Evolutionary conservation across 305 asterid genomes (phyloP).

Genomic region (Plantago coronopus): DNA sequence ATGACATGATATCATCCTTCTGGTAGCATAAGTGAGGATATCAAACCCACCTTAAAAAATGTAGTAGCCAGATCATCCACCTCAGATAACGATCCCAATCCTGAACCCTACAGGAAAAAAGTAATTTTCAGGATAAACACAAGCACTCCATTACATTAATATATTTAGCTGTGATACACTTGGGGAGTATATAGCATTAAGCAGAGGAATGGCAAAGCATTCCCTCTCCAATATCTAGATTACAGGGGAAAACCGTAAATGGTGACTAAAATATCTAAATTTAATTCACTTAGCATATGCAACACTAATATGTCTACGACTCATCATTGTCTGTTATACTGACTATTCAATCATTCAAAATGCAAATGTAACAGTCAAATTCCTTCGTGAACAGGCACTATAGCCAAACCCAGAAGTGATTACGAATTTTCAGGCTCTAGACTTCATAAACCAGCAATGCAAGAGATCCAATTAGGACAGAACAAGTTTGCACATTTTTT

Average conservation of each 20-base stretch:
- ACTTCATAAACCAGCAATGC: not conserved
- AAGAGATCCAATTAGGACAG: not conserved
- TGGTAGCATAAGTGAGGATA: conserved; percentile 5
- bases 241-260: not conserved
- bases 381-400: too few species aligned
- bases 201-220: not conserved
- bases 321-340: not conserved
- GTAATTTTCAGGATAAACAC: not conserved
- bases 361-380: not conserved
- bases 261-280: not conserved
- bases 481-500: too few species aligned
- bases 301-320: not conserved
- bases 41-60: conserved; percentile 69
- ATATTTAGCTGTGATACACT: not conserved
- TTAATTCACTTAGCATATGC: too few species aligned
- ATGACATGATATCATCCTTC: not conserved
- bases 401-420: not conserved
- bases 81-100: conserved; percentile 77
- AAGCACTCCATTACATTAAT: not conserved
- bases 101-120: conserved; percentile 50
- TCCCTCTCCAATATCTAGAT: not conserved
- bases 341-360: not conserved
- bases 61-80: conserved; percentile 90
- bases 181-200: not conserved
- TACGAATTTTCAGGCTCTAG: too few species aligned